Conservation (phyloP, 306 rosid species). For the Myrica gale region DNA sequence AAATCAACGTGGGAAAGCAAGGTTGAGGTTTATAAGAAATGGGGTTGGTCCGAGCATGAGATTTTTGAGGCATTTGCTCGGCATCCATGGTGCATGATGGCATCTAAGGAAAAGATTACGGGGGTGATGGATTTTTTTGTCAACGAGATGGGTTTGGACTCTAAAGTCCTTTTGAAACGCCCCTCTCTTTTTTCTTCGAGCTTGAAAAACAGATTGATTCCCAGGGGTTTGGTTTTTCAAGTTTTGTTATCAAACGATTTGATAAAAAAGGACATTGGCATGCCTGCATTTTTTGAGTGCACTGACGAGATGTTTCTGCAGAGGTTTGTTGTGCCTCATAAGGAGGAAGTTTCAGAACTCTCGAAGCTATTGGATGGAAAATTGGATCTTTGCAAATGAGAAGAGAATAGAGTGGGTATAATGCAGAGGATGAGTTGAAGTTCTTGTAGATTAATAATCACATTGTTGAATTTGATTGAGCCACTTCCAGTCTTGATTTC, state of each 20-base stretch:
- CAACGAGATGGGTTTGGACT: conserved; percentile 35
- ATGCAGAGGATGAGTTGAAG: no score
- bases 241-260: conserved; percentile 34
- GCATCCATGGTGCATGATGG: conserved; percentile 39
- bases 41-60: conserved; percentile 47
- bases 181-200: conserved; percentile 24
- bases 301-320: conserved; percentile 15
- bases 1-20: conserved; percentile 34
- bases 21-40: conserved; percentile 33
- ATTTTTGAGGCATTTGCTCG: conserved; percentile 23
- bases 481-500: not conserved
- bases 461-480: not conserved
- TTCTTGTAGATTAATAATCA: not conserved
- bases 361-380: conserved; percentile 22
- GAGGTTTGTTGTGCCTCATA: conserved; percentile 29
- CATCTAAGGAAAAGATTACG: conserved; percentile 33
- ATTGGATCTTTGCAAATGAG: conserved; percentile 2
- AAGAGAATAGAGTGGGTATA: not conserved
- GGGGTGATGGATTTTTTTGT: conserved; percentile 36
- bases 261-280: conserved; percentile 11
- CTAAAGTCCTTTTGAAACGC: conserved; percentile 25
- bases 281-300: not conserved
- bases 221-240: conserved; percentile 39
- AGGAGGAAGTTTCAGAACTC: conserved; percentile 28
- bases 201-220: conserved; percentile 38